These are phyloP conservation scores for Diutina neorugosa DNA, from an alignment of 1,139 yeast species.

Conservation along the genomic window DNA sequence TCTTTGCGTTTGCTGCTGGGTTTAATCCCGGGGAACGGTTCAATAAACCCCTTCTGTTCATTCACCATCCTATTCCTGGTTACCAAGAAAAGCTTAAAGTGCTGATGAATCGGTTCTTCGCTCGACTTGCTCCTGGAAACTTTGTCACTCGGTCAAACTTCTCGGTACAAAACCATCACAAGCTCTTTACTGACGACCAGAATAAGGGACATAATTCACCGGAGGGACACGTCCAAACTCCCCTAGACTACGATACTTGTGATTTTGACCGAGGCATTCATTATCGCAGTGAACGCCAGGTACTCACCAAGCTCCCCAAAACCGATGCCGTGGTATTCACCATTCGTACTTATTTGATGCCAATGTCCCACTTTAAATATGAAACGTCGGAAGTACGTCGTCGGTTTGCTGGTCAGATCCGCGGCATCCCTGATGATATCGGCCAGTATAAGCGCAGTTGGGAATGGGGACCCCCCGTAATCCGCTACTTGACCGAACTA, in stretches of 20 bases:
- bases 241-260: conserved; percentile 28
- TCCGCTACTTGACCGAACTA: conserved; percentile 14
- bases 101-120: conserved; percentile 53
- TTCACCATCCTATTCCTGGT: conserved; percentile 56
- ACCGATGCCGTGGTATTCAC: conserved; percentile 44
- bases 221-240: conserved; percentile 10
- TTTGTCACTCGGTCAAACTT: conserved; percentile 51
- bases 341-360: conserved; percentile 53
- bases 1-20: conserved; percentile 65
- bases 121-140: conserved; percentile 35
- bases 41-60: conserved; percentile 37
- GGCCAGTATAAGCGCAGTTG: conserved; percentile 23
- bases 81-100: conserved; percentile 40
- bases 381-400: conserved; percentile 37
- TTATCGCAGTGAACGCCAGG: conserved; percentile 53
- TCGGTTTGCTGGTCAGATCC: conserved; percentile 28
- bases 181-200: conserved; percentile 37
- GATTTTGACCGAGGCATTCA: conserved; percentile 45
- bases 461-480: conserved; percentile 30
- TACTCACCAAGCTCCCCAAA: conserved; percentile 44
- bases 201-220: conserved; percentile 36
- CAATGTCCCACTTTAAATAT: conserved; percentile 39
- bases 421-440: conserved; percentile 28
- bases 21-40: conserved; percentile 52
- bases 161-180: conserved; percentile 45